Base-by-base conservation (phyloP, 768 basidiomycete species). In the Podaxis rugospora region DNA sequence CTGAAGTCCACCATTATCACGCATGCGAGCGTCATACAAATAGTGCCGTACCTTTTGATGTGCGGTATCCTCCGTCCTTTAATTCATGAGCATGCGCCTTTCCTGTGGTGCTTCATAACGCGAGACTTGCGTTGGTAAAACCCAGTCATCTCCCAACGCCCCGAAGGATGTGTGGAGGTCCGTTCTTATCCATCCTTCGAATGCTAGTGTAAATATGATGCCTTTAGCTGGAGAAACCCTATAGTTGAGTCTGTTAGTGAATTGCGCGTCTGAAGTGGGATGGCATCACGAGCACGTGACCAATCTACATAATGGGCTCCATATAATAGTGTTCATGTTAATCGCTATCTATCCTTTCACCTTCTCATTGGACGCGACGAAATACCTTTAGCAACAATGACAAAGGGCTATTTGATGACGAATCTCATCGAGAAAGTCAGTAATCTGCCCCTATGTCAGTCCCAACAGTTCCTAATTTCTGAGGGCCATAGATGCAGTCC, bases 381-480 rank as follows among this genome's bases (percentile, higher is more conserved):
- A 18, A 14, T 27, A 11, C 35, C 5, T 25, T 47, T 37, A 54
- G 44, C 59, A 55, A 27, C 46, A 53, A 93, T 93, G 90, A 92
- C 91, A 65, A 92, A 92, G 71, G 84, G 85, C 62, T 92, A 92
- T 67, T 75, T 92, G 53, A 92, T 93, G 89, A 92, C 86, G 69
- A 87, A 82, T 75, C 82, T 93, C 66, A 83, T 91, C 62, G 91
- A 93, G 74, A 93, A 93, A 81, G 91, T 86, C 65, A 53, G 36
- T 51, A 27, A 9, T 23, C 27, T 14, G 56, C 27, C 40, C 16
- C 23, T 53, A 18, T 36, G n/a, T 16, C 50, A 21, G 54, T 16
- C 4, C 27, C 6, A n/a, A 37, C 27, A 11, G 18, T 23, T 10
- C 28, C 63, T 59, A 62, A 57, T 50, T 56, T 46, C 21, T 57